Conservation (phyloP, 2,329 filamentous ascomycete genomes). For the Ascochyta koolunga region DNA sequence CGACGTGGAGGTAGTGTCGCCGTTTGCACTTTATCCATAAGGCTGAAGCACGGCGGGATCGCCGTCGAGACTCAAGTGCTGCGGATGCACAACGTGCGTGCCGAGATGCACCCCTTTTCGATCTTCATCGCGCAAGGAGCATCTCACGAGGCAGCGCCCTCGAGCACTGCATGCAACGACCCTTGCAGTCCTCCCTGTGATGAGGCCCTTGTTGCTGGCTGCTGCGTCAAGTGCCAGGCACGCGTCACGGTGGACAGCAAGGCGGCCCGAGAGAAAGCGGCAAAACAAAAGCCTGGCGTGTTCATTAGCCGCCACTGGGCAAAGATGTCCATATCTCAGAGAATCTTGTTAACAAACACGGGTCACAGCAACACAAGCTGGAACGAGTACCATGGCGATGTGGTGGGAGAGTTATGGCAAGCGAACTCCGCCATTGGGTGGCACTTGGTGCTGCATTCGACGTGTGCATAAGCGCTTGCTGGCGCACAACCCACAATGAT, state of each 20-base stretch:
- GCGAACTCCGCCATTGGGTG: conserved; percentile 37
- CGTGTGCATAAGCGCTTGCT: conserved; percentile 47
- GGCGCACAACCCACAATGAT: conserved; percentile 35
- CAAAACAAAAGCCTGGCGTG: conserved; percentile 28
- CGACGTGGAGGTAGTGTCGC: conserved; percentile 1
- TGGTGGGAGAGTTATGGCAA: conserved; percentile 20
- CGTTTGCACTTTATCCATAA: conserved; percentile 35
- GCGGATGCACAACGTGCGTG: conserved; percentile 22
- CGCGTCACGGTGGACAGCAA: conserved; percentile 30
- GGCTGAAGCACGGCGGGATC: conserved; percentile 33
- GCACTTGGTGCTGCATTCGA: conserved; percentile 33
- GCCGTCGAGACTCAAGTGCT: conserved; percentile 6
- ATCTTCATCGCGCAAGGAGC: conserved; percentile 16
- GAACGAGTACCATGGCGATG: conserved; percentile 17
- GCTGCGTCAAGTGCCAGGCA: conserved; percentile 27
- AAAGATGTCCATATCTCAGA: conserved; percentile 8
- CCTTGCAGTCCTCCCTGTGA: conserved; percentile 23
- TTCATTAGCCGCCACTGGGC: conserved; percentile 13
- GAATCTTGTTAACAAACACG: conserved; percentile 7
- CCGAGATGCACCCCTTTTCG: conserved; percentile 25
- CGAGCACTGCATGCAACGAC: conserved; percentile 18
- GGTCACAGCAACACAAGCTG: conserved; percentile 30
- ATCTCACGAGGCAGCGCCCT: conserved; percentile 30
- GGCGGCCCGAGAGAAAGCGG: conserved; percentile 36
- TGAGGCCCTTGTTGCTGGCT: conserved; percentile 8